Conservation (phyloP, 768 basidiomycete species). For the Calocybe indica region DNA sequence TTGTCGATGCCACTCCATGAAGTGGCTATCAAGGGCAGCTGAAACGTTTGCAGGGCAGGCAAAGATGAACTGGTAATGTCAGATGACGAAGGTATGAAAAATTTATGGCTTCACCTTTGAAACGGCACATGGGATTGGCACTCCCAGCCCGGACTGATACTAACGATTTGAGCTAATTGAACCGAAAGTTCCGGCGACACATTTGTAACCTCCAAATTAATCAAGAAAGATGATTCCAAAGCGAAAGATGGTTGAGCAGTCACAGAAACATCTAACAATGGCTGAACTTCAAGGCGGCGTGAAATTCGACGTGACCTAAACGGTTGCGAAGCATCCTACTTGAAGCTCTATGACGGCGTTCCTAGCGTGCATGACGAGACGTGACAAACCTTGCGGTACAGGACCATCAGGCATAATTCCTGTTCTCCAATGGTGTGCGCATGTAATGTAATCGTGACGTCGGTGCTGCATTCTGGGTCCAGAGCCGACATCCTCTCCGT, state of each 20-base stretch:
- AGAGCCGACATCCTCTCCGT: constrained; percentile 22
- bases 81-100: background rate
- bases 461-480: constrained; percentile 40
- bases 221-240: constrained; percentile 39
- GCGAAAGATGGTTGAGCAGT: constrained; percentile 46
- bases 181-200: constrained; percentile 32
- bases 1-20: constrained; percentile 21
- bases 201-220: constrained; percentile 57
- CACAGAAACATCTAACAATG: constrained; percentile 49
- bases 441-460: constrained; percentile 51
- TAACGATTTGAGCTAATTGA: constrained; percentile 50
- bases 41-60: constrained; percentile 43
- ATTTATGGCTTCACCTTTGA: constrained; percentile 38
- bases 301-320: constrained; percentile 56
- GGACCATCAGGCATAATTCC: constrained; percentile 56
- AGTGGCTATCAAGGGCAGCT: constrained; percentile 34
- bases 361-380: background rate
- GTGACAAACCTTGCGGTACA: constrained; percentile 49
- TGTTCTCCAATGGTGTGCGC: constrained; percentile 40
- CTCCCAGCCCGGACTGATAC: constrained; percentile 67
- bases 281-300: constrained; percentile 52
- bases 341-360: constrained; percentile 1
- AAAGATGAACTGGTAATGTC: constrained; percentile 31
- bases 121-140: constrained; percentile 27
- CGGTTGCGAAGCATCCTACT: constrained; percentile 39